These are phyloP conservation scores for Kuraishia cidri DNA, from an alignment of 805 yeast genomes.

Conservation along the genomic window DNA sequence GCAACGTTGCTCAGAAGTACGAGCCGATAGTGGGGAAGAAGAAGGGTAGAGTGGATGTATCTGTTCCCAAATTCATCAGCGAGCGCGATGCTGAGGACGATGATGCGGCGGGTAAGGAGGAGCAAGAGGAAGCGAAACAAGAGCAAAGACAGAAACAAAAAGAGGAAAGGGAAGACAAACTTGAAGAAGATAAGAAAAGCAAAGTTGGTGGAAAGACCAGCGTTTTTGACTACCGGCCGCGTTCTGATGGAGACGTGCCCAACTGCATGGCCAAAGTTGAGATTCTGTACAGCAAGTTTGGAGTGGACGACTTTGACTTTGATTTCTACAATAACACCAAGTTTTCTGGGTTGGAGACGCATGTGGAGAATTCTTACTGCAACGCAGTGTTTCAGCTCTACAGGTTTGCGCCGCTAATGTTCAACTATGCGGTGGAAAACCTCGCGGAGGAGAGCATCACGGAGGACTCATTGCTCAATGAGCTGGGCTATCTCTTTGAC, in stretches of 20 bases:
- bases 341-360: constrained; percentile 84
- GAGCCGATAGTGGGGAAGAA: constrained; percentile 23
- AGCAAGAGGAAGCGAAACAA: constrained; percentile 12
- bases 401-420: constrained; percentile 67
- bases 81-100: constrained; percentile 31
- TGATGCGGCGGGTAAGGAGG: constrained; percentile 10
- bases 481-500: constrained; percentile 83
- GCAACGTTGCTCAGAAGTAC: constrained; percentile 39
- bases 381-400: constrained; percentile 77
- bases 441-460: constrained; percentile 44
- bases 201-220: constrained; percentile 5
- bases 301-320: constrained; percentile 92
- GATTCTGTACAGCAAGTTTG: constrained; percentile 80
- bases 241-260: constrained; percentile 39
- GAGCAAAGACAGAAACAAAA: no score
- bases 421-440: constrained; percentile 50
- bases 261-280: constrained; percentile 68
- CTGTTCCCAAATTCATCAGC: constrained; percentile 50
- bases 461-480: constrained; percentile 52
- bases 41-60: constrained; percentile 10
- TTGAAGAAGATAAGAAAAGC: no score
- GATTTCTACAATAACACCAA: constrained; percentile 68
- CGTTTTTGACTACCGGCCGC: constrained; percentile 20
- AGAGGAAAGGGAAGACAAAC: no score
- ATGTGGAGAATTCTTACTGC: constrained; percentile 67